phyloP scores from a whole-genome alignment of 306 rosid genomes.

The Sesbania bispinosa region DNA sequence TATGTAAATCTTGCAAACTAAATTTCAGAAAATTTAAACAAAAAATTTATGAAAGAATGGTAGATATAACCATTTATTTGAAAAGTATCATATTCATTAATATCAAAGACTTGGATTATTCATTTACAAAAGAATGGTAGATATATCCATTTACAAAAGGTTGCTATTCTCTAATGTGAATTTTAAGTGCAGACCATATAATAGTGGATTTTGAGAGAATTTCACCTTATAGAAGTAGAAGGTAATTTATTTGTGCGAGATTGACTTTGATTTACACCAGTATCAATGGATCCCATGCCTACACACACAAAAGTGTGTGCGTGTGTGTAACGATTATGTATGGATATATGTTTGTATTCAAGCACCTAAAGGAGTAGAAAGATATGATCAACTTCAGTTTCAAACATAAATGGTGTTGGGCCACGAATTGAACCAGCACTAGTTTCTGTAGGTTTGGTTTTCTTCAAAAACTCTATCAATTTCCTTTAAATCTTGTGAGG shows the following conservation, averaged over 20 bases:
- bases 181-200: neutral
- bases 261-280: neutral
- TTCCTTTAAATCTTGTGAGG: slow-evolving; percentile 63
- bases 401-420: slow-evolving; percentile 77
- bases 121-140: too few relatives aligned
- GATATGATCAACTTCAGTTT: slow-evolving; percentile 81
- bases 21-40: neutral
- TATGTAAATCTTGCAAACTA: neutral
- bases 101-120: neutral
- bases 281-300: slow-evolving; percentile 22
- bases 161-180: neutral
- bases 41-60: neutral
- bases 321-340: too few relatives aligned
- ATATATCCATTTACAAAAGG: too few relatives aligned
- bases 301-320: too few relatives aligned
- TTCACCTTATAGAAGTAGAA: neutral
- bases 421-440: slow-evolving; percentile 55
- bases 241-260: neutral
- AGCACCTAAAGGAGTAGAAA: slow-evolving; percentile 90
- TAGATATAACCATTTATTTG: neutral
- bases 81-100: neutral
- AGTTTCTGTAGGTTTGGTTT: slow-evolving; percentile 48
- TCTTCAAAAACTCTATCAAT: slow-evolving; percentile 54
- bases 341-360: neutral
- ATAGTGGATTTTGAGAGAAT: neutral